Conservation (phyloP, 768 basidiomycete species). For the Strobilomyces confusus region DNA sequence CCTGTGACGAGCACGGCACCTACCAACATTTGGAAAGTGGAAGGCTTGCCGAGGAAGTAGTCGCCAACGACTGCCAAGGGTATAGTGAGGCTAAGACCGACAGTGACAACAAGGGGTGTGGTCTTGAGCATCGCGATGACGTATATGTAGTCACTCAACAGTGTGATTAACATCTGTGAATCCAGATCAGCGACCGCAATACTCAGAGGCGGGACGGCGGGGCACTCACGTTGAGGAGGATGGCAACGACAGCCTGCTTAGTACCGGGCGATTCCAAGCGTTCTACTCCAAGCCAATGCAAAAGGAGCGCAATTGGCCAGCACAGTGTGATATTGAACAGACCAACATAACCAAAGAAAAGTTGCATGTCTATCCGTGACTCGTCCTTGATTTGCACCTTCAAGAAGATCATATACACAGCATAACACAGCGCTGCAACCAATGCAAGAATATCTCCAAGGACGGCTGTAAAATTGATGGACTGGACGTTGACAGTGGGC, state of each 20-base stretch:
- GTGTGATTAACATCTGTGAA: slow-evolving; percentile 74
- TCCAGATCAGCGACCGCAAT: not conserved
- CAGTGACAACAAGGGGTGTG: slow-evolving; percentile 87
- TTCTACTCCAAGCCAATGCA: slow-evolving; percentile 73
- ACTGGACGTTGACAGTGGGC: slow-evolving; percentile 7
- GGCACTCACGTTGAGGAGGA: slow-evolving; percentile 53
- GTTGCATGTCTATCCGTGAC: slow-evolving; percentile 85
- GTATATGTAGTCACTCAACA: slow-evolving; percentile 82
- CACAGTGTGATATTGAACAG: slow-evolving; percentile 73
- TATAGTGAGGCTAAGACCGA: slow-evolving; percentile 91
- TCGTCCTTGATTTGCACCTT: slow-evolving; percentile 83
- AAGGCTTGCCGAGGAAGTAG: slow-evolving; percentile 54
- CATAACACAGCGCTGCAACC: slow-evolving; percentile 84
- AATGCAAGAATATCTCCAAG: slow-evolving; percentile 83
- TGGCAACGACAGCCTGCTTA: slow-evolving; percentile 42
- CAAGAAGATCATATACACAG: slow-evolving; percentile 82
- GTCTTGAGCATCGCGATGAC: slow-evolving; percentile 95
- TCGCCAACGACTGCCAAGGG: slow-evolving; percentile 89
- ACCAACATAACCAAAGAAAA: slow-evolving; percentile 94
- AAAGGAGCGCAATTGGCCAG: slow-evolving; percentile 74
- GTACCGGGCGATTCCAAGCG: slow-evolving; percentile 66
- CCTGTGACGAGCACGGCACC: slow-evolving; percentile 76
- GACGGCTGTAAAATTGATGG: slow-evolving; percentile 26
- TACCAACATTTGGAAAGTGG: slow-evolving; percentile 54
- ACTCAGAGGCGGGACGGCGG: not conserved